phyloP scores from a whole-genome alignment of 2,329 filamentous ascomycete species.

The Stenocarpella maydis region DNA sequence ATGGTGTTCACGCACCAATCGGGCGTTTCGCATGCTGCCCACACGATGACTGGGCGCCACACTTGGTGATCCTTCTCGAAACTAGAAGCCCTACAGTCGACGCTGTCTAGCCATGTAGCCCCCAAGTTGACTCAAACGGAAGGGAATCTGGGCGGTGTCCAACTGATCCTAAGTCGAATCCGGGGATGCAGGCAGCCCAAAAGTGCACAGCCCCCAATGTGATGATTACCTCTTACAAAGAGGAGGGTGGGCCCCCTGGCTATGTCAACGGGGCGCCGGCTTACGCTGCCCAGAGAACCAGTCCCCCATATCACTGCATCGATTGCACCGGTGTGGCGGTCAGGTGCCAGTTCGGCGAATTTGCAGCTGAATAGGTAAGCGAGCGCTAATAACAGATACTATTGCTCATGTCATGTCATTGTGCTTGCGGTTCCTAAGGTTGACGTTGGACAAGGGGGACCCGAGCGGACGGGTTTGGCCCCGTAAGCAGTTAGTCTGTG shows the following conservation, averaged over 20 bases:
- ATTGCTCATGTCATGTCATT: conserved; percentile 19
- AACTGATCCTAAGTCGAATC: conserved; percentile 11
- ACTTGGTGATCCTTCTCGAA: conserved; percentile 15
- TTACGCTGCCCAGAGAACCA: conserved; percentile 9
- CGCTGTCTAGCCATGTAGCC: background rate
- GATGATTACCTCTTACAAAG: conserved; percentile 11
- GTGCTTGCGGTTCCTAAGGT: background rate
- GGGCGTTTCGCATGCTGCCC: background rate
- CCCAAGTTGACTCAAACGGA: background rate
- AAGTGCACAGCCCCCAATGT: conserved; percentile 11
- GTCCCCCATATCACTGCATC: background rate
- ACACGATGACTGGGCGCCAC: conserved; percentile 7
- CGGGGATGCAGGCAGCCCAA: conserved; percentile 10
- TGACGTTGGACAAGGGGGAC: background rate
- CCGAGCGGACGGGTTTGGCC: background rate
- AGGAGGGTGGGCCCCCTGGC: background rate
- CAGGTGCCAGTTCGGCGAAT: background rate
- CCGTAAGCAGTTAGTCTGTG: conserved; percentile 8
- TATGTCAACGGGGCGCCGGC: background rate
- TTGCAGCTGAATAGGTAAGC: background rate
- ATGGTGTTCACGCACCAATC: conserved; percentile 12
- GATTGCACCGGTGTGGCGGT: background rate
- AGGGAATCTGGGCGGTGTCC: background rate
- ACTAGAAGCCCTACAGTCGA: background rate
- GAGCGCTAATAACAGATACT: background rate